Base-by-base conservation (phyloP, 805 yeast species). In the Schizosaccharomyces japonicus region DNA sequence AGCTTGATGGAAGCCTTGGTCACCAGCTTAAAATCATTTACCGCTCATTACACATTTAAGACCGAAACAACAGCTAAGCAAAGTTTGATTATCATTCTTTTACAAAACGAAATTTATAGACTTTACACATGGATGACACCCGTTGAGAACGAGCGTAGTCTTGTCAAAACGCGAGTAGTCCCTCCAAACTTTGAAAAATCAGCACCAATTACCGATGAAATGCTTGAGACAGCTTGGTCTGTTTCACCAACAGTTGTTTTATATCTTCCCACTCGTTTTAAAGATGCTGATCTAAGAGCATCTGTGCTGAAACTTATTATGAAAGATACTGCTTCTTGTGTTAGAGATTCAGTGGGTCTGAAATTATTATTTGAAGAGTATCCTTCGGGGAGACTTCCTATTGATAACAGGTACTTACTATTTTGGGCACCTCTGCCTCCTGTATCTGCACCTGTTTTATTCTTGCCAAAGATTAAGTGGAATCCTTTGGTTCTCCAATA, bases 351-450 rank as follows among this genome's bases (percentile, higher is more conserved):
- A 0, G 72, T 69, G 29, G 79, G 82, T 1, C 70, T 80, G 21
- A 68, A 68, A 51, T 75, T 49, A 69, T 55, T 67, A 72, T 49
- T 54, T 70, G 45, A 57, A 55, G 28, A 55, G 56, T 36, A 52
- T 47, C 44, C 53, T 17, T 34, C 53, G 15, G 52, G 48, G 8
- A 13, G 15, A 5, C 42, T 27, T n/a, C 30, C 51, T 13, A 44
- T 49, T 8, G 52, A 50, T 25, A 23, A 49, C 40, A 52, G 45
- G 50, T 51, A 52, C 48, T 50, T 65, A 49, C 60, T 78, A 5
- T 75, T 75, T 56, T 85, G 93, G 93, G 67, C 69, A 19, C 74
- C 83, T 0, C 71, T 78, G 26, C 67, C 81, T 11, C 96, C 96
- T 2, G 68, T 87, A 45, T 84, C 80, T 55, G 75, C 94, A 1